phyloP scores from a whole-genome alignment of 73 alveolate species.

The Paramecium sonneborni region DNA sequence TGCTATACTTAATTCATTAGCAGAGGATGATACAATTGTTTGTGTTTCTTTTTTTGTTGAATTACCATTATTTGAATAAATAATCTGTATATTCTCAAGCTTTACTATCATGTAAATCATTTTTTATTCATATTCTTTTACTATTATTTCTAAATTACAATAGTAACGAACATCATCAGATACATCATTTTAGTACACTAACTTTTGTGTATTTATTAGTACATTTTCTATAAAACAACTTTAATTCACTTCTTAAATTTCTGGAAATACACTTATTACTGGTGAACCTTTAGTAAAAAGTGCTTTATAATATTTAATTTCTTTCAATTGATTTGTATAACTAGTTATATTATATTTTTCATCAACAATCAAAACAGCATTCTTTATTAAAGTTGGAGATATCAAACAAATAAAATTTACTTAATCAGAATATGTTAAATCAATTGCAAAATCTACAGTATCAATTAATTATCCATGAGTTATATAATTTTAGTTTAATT shows the following conservation, averaged over 20 bases:
- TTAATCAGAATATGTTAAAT: neutral
- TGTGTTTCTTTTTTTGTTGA: neutral
- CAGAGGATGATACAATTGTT: neutral
- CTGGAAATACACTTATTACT: neutral
- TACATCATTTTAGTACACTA: neutral
- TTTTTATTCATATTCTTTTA: neutral
- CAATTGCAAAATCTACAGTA: slow-evolving; percentile 6
- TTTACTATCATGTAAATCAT: neutral
- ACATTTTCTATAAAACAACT: neutral
- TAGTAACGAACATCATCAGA: neutral
- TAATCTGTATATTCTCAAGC: neutral
- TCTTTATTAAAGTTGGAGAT: neutral
- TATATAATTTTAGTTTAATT: neutral
- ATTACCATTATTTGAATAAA: neutral
- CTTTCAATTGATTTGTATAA: neutral
- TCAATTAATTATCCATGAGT: neutral
- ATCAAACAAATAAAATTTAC: slow-evolving; percentile 11
- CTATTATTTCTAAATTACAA: neutral
- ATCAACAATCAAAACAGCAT: neutral
- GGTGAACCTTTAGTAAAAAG: neutral
- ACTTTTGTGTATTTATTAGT: neutral
- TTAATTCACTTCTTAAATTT: neutral
- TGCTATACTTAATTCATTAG: neutral
- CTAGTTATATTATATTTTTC: neutral
- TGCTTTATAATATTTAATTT: neutral